Evolutionary conservation across 306 rosid genomes (phyloP).

Genomic region (Prunus campanulata): DNA sequence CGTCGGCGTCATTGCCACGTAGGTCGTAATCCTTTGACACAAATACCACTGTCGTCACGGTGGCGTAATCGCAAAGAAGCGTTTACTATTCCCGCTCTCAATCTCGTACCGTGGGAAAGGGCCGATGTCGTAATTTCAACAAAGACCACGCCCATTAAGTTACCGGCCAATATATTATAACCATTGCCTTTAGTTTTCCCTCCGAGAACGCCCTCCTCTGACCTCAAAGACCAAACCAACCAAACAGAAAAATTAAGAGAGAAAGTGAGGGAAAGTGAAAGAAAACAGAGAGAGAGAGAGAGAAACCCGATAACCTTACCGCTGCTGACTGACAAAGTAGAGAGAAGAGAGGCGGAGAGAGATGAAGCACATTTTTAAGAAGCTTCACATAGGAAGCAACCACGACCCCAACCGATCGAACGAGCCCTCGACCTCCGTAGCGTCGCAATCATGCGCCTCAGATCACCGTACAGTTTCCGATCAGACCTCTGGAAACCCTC

Average conservation of each 20-base stretch:
- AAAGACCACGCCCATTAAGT: neutral
- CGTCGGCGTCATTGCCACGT: conserved; percentile 23
- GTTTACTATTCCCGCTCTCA: conserved; percentile 10
- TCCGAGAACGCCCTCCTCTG: conserved; percentile 22
- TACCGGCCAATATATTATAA: conserved; percentile 11
- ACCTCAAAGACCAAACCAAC: neutral
- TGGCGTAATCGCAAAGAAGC: conserved; percentile 13
- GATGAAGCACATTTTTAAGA: conserved; percentile 99
- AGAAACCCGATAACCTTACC: neutral
- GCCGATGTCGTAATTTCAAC: conserved; percentile 26
- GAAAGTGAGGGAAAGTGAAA: no score
- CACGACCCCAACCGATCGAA: conserved; percentile 75
- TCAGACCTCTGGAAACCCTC: conserved; percentile 39
- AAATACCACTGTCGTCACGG: conserved; percentile 12
- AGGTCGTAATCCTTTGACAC: conserved; percentile 11
- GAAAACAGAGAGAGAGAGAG: neutral
- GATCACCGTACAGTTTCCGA: conserved; percentile 38
- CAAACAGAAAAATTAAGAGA: neutral
- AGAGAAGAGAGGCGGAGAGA: conserved; percentile 6
- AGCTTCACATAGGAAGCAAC: conserved; percentile 84
- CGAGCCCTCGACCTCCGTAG: conserved; percentile 43
- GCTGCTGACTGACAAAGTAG: neutral
- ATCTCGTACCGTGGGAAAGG: neutral
- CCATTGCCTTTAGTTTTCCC: conserved; percentile 45
- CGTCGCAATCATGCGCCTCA: conserved; percentile 42